Conservation (phyloP, 306 rosid genomes). For the Castanea crenata region DNA sequence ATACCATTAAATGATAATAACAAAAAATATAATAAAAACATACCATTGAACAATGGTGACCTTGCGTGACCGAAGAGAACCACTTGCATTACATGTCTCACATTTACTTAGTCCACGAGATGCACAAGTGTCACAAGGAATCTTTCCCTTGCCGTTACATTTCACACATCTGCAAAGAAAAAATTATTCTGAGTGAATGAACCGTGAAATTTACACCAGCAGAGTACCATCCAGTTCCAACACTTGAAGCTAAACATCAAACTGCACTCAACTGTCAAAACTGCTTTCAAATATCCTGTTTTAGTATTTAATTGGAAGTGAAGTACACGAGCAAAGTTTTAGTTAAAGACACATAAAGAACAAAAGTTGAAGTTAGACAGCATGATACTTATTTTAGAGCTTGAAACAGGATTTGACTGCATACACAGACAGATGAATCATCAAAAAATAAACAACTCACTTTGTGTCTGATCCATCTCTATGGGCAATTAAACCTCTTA, state of each 20-base stretch:
- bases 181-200: slow-evolving; percentile 4
- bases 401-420: slow-evolving; percentile 1
- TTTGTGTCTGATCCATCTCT: slow-evolving; percentile 88
- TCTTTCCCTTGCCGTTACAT: slow-evolving; percentile 76
- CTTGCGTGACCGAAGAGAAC: slow-evolving; percentile 65
- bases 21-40: slow-evolving; percentile 7
- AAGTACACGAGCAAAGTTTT: not conserved
- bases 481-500: slow-evolving; percentile 92
- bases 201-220: slow-evolving; percentile 9
- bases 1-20: no score
- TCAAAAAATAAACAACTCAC: slow-evolving; percentile 43
- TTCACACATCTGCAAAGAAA: slow-evolving; percentile 75
- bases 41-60: slow-evolving; percentile 77
- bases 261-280: slow-evolving; percentile 13
- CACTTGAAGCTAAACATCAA: slow-evolving; percentile 8
- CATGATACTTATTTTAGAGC: not conserved
- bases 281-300: slow-evolving; percentile 1
- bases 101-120: slow-evolving; percentile 81
- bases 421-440: slow-evolving; percentile 4
- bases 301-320: not conserved
- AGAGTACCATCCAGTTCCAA: slow-evolving; percentile 7
- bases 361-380: not conserved
- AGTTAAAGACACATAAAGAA: not conserved
- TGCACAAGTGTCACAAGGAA: slow-evolving; percentile 79
- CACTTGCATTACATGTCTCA: slow-evolving; percentile 57